Percentiles rank a stretch among this genome's conserved stretches.
These are phyloP conservation scores for Aspergillus carlsbadensis DNA, from an alignment of 495 filamentous ascomycete genomes.

Conservation along the genomic window DNA sequence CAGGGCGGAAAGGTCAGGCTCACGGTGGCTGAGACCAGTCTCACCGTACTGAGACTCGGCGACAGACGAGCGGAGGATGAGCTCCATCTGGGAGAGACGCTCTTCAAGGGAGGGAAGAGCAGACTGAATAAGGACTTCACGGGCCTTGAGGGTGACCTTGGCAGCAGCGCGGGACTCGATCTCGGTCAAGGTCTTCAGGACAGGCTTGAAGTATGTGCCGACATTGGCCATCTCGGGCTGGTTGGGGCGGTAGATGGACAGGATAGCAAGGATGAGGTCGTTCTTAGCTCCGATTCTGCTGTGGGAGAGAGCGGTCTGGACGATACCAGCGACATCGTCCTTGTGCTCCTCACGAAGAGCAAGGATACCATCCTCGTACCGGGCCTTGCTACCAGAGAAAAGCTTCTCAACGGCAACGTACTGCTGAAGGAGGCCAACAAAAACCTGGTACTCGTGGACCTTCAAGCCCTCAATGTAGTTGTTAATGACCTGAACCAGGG, in stretches of 20 bases:
- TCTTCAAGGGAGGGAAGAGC: conserved; percentile 95
- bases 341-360: conserved; percentile 94
- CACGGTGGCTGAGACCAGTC: conserved; percentile 94
- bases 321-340: conserved; percentile 79
- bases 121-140: conserved; percentile 95
- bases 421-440: conserved; percentile 71
- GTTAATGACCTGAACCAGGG: conserved; percentile 76
- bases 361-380: conserved; percentile 93
- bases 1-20: conserved; percentile 80
- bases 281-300: conserved; percentile 91
- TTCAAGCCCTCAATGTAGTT: conserved; percentile 87
- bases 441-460: conserved; percentile 81
- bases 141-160: conserved; percentile 95
- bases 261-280: conserved; percentile 85
- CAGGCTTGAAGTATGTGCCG: conserved; percentile 79
- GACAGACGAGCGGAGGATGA: conserved; percentile 96
- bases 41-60: conserved; percentile 95
- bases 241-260: conserved; percentile 93
- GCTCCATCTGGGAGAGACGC: conserved; percentile 94
- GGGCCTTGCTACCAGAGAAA: conserved; percentile 78
- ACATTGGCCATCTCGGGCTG: conserved; percentile 87
- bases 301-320: conserved; percentile 89
- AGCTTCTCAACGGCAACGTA: conserved; percentile 82
- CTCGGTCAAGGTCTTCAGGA: conserved; percentile 83
- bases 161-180: conserved; percentile 86